Base-by-base conservation (phyloP, 768 basidiomycete genomes). In the Amanita rubescens region DNA sequence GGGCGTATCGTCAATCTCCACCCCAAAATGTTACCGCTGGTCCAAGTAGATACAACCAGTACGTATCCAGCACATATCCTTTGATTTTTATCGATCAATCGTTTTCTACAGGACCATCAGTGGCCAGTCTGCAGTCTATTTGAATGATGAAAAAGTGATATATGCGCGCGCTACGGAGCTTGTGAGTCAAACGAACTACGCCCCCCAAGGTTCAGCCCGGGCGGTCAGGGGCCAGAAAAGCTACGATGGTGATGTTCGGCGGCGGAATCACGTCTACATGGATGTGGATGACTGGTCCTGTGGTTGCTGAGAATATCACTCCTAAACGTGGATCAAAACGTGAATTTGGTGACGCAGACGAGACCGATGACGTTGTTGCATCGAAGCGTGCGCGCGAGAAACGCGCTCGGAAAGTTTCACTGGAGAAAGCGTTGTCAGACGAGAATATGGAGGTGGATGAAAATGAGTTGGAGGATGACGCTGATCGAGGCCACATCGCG, bases 321-420 rank as follows among this genome's bases (percentile, higher is more conserved):
- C 63, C 62, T 22, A 71, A 66, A 54, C 76, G 80, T 53, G 76
- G 75, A 9, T 71, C 75, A 41, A 82, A 81, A 63, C 76, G 82
- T 49, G 71, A 67, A 41, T 65, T 77, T 34, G 75, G 70, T 25
- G 69, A 70, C 22, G 73, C 75, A 30, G 77, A 80, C 19, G 78
- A 76, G 15, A 67, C 68, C 20, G 65, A 71, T n/a, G 74, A 75
- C 38, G 57, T 64, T 35, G 57, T 65, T 9, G 60, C 57, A 11
- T 65, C 65, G 27, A 65, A 69, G 30, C 71, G 65, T 22, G 65
- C 67, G 9, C 71, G 74, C 39, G 82, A 79, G 53, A 82, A 81
- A 63, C 72, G 80, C 30, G 74, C 77, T 19, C 73, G 77, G n/a
- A 79, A 83, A 63, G 71, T 78, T 47, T 79, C 77, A 15, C 57